phyloP scores from a whole-genome alignment of 2,329 filamentous ascomycete genomes.

The Acarospora socialis region DNA sequence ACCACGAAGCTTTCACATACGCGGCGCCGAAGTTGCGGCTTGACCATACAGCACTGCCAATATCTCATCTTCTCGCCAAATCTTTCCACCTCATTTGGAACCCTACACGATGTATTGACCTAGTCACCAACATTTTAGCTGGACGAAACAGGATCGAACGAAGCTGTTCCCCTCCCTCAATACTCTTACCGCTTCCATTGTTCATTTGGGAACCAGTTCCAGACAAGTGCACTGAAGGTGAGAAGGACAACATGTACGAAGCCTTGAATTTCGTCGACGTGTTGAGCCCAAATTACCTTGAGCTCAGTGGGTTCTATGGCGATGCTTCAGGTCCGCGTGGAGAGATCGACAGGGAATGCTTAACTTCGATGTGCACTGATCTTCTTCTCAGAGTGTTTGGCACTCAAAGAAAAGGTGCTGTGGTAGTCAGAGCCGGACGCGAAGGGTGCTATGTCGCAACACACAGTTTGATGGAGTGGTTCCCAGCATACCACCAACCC shows the following conservation, averaged over 20 bases:
- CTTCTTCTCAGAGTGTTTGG: no score
- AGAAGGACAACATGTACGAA: conserved; percentile 38
- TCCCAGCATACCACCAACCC: conserved; percentile 58
- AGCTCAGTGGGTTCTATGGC: conserved; percentile 77
- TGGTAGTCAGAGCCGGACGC: conserved; percentile 46
- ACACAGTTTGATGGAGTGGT: conserved; percentile 40
- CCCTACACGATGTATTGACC: conserved; percentile 57
- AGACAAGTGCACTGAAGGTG: conserved; percentile 62
- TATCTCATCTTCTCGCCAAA: conserved; percentile 51
- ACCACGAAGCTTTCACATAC: conserved; percentile 60
- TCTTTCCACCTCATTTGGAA: conserved; percentile 84
- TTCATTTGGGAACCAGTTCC: conserved; percentile 96
- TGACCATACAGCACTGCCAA: conserved; percentile 55
- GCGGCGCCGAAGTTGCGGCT: conserved; percentile 73
- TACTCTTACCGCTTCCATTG: conserved; percentile 42
- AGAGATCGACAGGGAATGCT: conserved; percentile 15
- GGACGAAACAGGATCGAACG: conserved; percentile 28
- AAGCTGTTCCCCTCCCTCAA: conserved; percentile 21
- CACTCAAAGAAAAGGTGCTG: conserved; percentile 22
- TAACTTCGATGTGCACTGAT: no score
- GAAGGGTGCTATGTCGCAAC: conserved; percentile 40
- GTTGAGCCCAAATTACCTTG: conserved; percentile 69
- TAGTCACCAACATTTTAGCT: conserved; percentile 56
- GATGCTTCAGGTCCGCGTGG: conserved; percentile 23
- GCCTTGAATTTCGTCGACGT: conserved; percentile 43